A percentile compares a stretch with the other conserved stretches of the same genome.
These are phyloP conservation scores for Musa schizocarpa DNA, from an alignment of 176 grass and related monocot genomes.

Conservation along the genomic window DNA sequence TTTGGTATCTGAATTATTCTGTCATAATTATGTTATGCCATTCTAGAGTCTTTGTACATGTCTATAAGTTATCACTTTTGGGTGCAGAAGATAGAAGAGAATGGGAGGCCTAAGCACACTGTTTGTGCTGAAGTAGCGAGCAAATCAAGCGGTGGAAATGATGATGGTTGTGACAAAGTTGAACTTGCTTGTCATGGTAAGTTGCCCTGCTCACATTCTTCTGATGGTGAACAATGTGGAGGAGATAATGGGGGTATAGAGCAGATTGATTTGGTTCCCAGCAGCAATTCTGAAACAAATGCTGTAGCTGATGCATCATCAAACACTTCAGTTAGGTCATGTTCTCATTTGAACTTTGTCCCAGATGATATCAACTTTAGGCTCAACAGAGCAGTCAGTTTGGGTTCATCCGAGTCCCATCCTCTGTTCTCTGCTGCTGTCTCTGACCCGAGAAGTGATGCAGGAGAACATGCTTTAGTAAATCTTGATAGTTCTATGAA, in stretches of 20 bases:
- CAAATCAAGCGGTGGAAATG: constrained; percentile 24
- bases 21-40: no score
- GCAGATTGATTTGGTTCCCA: constrained; percentile 26
- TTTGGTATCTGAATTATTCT: not conserved
- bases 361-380: constrained; percentile 44
- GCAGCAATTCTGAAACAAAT: constrained; percentile 12
- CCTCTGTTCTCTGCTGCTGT: constrained; percentile 49
- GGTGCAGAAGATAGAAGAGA: constrained; percentile 13
- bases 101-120: constrained; percentile 14
- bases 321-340: constrained; percentile 32
- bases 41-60: not conserved
- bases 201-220: constrained; percentile 24
- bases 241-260: constrained; percentile 34
- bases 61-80: not conserved
- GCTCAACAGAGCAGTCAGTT: constrained; percentile 72
- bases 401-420: constrained; percentile 65
- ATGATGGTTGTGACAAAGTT: constrained; percentile 19
- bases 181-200: constrained; percentile 20
- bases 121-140: constrained; percentile 3
- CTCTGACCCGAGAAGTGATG: constrained; percentile 37
- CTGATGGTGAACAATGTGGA: constrained; percentile 20
- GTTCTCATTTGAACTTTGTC: constrained; percentile 29
- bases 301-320: constrained; percentile 6
- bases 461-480: constrained; percentile 8
- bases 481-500: constrained; percentile 14